Base-by-base conservation (phyloP, 805 yeast species). In the Zygotorulaspora danielsina region DNA sequence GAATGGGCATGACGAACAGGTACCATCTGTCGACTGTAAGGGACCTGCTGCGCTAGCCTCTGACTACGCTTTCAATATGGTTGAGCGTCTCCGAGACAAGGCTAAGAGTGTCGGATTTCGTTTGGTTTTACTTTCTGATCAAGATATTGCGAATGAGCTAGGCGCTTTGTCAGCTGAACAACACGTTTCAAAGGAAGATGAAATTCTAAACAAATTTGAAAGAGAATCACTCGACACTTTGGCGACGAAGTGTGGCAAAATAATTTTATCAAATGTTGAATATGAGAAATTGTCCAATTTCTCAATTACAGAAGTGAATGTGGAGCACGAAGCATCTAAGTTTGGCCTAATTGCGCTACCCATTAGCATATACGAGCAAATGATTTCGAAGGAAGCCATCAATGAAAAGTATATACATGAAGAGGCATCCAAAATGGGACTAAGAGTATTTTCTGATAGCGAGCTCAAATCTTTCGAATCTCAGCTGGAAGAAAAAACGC, bases 261-360 rank as follows among this genome's bases (percentile, higher is more conserved):
- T 44, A 29, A 33, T 53, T 3, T 22, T 61, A 8, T 46, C 56
- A 6, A 39, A 41, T 10, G 47, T 50, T 9, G 54, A 52, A 8
- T 60, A 56, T 31, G 46, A 52, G 22, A 39, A 42, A 5, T 42
- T 19, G 20, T 28, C 18, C 6, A 21, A 30, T 8, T 10, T 13
- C 3, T 11, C 16, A 9, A n/a, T 24, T 17, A 37, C 39, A 6
- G 30, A 13, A 19, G 42, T 37, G 20, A 17, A 10, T 1, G 34
- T 44, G 3, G 34, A 37, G 10, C 25, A 28, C n/a, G 27, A 32
- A 11, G 44, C 40, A 5, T 29, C 44, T 3, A 33, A 33, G 15
- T 30, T 40, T 2, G 37, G 35, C 6, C 33, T 46, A 19, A 32
- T 36, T 4, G 16, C 44, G 5, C 29, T 46, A 4, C 32, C 20